Percentiles rank a stretch among this genome's conserved stretches.
These are phyloP conservation scores for Tuber microsphaerosporum DNA, from an alignment of 495 filamentous ascomycete species.

Conservation along the genomic window DNA sequence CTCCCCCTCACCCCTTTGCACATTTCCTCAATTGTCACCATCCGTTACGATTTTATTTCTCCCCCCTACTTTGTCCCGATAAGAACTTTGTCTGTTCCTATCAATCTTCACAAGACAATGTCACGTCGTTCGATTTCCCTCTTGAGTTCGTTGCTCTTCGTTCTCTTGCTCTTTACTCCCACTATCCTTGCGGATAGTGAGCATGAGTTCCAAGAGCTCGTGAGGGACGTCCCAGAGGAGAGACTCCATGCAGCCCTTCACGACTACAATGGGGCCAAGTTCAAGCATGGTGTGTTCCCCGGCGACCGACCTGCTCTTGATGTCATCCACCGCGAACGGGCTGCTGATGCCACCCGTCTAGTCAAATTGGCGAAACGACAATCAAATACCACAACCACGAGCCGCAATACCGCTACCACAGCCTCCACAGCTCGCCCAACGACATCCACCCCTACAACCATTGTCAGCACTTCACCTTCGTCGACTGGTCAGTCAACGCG, in stretches of 20 bases:
- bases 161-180: conserved; percentile 39
- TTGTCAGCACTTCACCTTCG: background rate
- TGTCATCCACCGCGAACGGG: conserved; percentile 48
- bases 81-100: conserved; percentile 7
- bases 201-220: conserved; percentile 43
- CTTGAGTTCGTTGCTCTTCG: conserved; percentile 33
- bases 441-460: background rate
- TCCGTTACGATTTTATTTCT: conserved; percentile 27
- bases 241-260: conserved; percentile 50
- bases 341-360: conserved; percentile 46
- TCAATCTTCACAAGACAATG: conserved; percentile 33
- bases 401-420: conserved; percentile 4
- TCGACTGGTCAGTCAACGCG: conserved; percentile 6
- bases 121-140: conserved; percentile 26
- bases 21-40: conserved; percentile 9
- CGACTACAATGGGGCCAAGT: conserved; percentile 47
- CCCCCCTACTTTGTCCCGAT: background rate
- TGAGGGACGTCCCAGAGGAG: conserved; percentile 44
- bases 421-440: background rate
- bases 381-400: conserved; percentile 37
- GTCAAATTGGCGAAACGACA: conserved; percentile 47
- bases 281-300: conserved; percentile 50
- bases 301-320: conserved; percentile 48
- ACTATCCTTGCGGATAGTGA: conserved; percentile 39
- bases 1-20: background rate